phyloP scores from a whole-genome alignment of 352 stramenopile genomes.

The Pythium sukuiense region DNA sequence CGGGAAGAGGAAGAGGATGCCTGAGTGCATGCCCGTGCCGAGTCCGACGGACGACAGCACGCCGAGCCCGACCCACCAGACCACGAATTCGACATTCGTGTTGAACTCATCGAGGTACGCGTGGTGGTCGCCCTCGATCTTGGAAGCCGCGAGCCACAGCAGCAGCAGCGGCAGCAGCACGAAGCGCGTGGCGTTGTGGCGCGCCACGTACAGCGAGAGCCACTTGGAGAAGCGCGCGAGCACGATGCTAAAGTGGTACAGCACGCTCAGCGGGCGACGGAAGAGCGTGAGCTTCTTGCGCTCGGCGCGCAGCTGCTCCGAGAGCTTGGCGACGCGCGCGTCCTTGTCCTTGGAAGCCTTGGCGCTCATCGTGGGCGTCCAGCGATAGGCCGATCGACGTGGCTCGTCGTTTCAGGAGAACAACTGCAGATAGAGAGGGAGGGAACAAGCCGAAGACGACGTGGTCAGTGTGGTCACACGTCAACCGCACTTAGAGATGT shows the following conservation, averaged over 20 bases:
- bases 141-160: slow-evolving; percentile 67
- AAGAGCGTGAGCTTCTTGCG: slow-evolving; percentile 86
- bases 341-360: slow-evolving; percentile 19
- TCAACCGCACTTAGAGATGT: slow-evolving; percentile 27
- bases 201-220: slow-evolving; percentile 57
- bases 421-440: slow-evolving; percentile 3
- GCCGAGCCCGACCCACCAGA: slow-evolving; percentile 93
- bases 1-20: slow-evolving; percentile 94
- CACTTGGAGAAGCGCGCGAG: slow-evolving; percentile 74
- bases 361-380: slow-evolving; percentile 10
- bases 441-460: slow-evolving; percentile 2
- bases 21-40: slow-evolving; percentile 93
- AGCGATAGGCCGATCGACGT: background rate
- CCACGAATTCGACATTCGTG: slow-evolving; percentile 82
- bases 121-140: slow-evolving; percentile 70
- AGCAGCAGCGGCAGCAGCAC: slow-evolving; percentile 69
- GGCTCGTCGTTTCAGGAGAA: slow-evolving; percentile 27
- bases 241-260: slow-evolving; percentile 86
- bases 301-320: slow-evolving; percentile 66
- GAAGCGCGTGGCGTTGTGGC: slow-evolving; percentile 79
- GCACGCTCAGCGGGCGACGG: slow-evolving; percentile 62
- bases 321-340: slow-evolving; percentile 28
- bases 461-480: slow-evolving; percentile 12
- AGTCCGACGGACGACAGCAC: slow-evolving; percentile 94
- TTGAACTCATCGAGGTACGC: slow-evolving; percentile 83